Percentiles rank a stretch among this genome's conserved stretches.
phyloP scores from a whole-genome alignment of 169 alveolate species.

The Perkinsus marinus region DNA sequence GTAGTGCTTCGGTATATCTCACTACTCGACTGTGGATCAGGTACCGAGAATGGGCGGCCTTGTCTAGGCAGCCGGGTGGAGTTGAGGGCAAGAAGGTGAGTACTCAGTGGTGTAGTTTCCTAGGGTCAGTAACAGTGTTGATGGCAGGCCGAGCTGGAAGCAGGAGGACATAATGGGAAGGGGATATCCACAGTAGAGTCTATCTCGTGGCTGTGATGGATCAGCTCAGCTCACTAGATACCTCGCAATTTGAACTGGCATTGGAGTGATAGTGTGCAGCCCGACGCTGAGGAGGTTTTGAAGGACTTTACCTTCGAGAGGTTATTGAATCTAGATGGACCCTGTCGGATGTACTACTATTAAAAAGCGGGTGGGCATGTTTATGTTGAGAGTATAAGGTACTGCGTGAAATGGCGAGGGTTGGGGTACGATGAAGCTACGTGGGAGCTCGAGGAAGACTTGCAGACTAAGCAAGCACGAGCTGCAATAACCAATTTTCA shows the following conservation, averaged over 20 bases:
- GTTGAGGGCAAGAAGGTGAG: slow-evolving; percentile 21
- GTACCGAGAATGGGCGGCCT: slow-evolving; percentile 28
- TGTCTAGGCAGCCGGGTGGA: slow-evolving; percentile 26
- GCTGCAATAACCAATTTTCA: background rate
- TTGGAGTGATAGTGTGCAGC: background rate
- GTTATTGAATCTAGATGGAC: background rate
- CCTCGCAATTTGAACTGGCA: background rate
- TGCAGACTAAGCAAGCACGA: background rate
- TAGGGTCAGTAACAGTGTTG: background rate
- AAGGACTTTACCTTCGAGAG: background rate
- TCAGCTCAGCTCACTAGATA: background rate
- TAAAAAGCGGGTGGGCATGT: too few relatives aligned
- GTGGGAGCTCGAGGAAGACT: background rate
- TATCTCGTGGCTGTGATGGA: background rate
- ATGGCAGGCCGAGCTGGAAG: background rate
- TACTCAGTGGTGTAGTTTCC: slow-evolving; percentile 19
- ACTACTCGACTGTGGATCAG: background rate
- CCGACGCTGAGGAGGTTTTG: background rate
- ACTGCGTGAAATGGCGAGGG: background rate
- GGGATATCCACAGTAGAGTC: background rate
- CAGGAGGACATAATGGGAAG: background rate
- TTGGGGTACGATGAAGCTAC: background rate
- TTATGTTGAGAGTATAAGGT: too few relatives aligned
- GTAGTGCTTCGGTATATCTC: background rate
- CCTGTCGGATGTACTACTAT: background rate